phyloP scores from a whole-genome alignment of 805 yeast genomes.

The Lachancea sp. region DNA sequence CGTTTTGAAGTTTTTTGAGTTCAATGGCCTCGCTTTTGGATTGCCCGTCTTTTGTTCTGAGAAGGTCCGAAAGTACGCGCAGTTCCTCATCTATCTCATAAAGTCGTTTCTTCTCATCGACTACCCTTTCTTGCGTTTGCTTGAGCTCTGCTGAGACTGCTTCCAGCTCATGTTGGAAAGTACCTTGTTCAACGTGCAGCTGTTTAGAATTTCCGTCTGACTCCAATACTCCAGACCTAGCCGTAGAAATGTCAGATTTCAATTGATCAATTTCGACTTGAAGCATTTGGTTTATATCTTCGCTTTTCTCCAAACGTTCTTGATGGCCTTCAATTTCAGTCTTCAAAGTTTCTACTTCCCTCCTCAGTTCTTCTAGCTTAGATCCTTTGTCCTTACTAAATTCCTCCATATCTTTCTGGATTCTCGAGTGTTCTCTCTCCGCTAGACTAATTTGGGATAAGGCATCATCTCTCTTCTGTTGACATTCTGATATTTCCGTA shows the following conservation, averaged over 20 bases:
- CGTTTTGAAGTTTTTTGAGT: slow-evolving; percentile 49
- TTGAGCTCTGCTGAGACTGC: slow-evolving; percentile 19
- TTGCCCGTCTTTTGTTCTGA: slow-evolving; percentile 37
- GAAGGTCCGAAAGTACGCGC: slow-evolving; percentile 45
- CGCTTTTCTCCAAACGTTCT: slow-evolving; percentile 38
- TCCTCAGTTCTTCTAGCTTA: slow-evolving; percentile 60
- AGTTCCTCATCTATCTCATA: slow-evolving; percentile 74
- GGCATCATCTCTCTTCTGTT: slow-evolving; percentile 29
- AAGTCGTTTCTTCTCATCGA: slow-evolving; percentile 46
- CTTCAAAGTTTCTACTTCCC: slow-evolving; percentile 42
- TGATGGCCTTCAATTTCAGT: slow-evolving; percentile 35
- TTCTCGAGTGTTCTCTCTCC: slow-evolving; percentile 41
- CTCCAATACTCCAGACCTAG: slow-evolving; percentile 39
- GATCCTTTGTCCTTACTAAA: slow-evolving; percentile 73
- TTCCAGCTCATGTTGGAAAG: slow-evolving; percentile 24
- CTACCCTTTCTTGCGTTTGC: slow-evolving; percentile 25
- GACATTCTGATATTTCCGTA: slow-evolving; percentile 41
- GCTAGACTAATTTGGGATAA: slow-evolving; percentile 14
- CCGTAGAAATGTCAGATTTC: slow-evolving; percentile 45
- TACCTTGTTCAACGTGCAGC: slow-evolving; percentile 26
- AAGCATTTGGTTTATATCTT: slow-evolving; percentile 52
- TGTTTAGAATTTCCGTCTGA: slow-evolving; percentile 30
- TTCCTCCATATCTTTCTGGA: slow-evolving; percentile 76
- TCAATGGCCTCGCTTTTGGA: slow-evolving; percentile 45
- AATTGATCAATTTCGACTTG: slow-evolving; percentile 69